Base-by-base conservation (phyloP, 2,329 filamentous ascomycete species). In the Amauroascus verrucosus region DNA sequence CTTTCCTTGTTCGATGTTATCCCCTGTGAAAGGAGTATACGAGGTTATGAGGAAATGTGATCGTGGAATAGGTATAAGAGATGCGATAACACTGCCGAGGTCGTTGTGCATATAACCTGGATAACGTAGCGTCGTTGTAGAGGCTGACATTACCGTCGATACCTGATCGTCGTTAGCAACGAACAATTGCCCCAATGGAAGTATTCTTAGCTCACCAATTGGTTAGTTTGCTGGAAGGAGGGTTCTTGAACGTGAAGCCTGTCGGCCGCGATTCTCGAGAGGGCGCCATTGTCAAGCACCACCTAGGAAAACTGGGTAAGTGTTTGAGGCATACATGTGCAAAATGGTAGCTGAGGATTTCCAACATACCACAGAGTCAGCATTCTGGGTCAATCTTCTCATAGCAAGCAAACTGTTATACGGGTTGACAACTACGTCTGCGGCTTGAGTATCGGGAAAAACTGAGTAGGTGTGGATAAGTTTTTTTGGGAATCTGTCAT, bases 21-120 rank as follows among this genome's bases (percentile, higher is more conserved):
- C 88, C 56, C 89, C 88, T 0, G 93, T 97, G 66, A 98, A 98
- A 5, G 93, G 93, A 0, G 93, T 98, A 74, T 98, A 98, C 41
- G 91, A 88, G 4, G 93, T 98, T 83, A 96, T 95, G 55, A 98
- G 78, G 79, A 98, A 98, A 73, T 98, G 94, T 67, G 90, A 95
- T 62, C 93, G 84, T 8, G 93, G 94, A 0, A 91, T 98, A 1
- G 93, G 93, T 57, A 98, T 97, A 40, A 98, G 79, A 18, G 89
- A 95, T 22, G 94, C 93, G 54, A 98, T 80, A 63, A 98, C 97
- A 70, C 91, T 93, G 65, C 95, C 90, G 14, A 98, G 84, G 67
- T 98, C 93, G 70, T 98, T 98, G 76, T 98, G 93, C 93, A 98
- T 98, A 73, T 98, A 98, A 37, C 93, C 93, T 1, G 93, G 93